These are phyloP conservation scores for Mucor mucedo DNA, from an alignment of 371 early-diverging fungal genomes.

Conservation along the genomic window DNA sequence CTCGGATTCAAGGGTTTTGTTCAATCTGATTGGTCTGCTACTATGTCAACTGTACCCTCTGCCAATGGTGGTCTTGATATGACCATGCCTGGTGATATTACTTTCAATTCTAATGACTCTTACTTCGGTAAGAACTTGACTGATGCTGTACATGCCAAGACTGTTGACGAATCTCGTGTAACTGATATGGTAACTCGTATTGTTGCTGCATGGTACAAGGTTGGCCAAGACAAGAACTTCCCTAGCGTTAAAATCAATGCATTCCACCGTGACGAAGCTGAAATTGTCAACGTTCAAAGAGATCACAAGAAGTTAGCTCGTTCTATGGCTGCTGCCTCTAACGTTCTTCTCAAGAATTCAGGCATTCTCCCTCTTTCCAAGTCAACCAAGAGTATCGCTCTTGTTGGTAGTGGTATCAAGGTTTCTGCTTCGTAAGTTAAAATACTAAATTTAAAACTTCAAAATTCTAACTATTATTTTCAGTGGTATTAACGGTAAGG, in stretches of 20 bases:
- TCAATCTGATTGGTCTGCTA: constrained; percentile 46
- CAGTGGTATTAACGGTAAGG: neutral
- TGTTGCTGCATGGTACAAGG: constrained; percentile 58
- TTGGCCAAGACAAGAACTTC: constrained; percentile 46
- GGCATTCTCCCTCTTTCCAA: constrained; percentile 43
- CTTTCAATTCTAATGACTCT: constrained; percentile 21
- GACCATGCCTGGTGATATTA: constrained; percentile 61
- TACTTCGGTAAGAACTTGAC: constrained; percentile 48
- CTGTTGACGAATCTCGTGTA: constrained; percentile 42
- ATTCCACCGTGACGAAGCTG: constrained; percentile 25
- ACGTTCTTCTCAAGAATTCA: constrained; percentile 52
- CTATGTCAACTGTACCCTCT: constrained; percentile 31
- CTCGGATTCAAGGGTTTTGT: constrained; percentile 56
- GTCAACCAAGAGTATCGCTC: constrained; percentile 37
- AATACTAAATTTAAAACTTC: neutral
- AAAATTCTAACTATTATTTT: neutral
- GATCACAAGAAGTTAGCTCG: constrained; percentile 45
- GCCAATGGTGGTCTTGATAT: constrained; percentile 62
- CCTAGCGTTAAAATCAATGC: constrained; percentile 43
- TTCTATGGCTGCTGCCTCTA: constrained; percentile 57
- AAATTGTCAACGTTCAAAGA: constrained; percentile 44
- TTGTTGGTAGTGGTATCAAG: constrained; percentile 60
- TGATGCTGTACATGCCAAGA: constrained; percentile 30
- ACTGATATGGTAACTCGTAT: constrained; percentile 65
- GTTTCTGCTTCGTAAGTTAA: constrained; percentile 29